Percentiles rank a stretch among this genome's conserved stretches.
Conservation (phyloP, 345 rosid genomes). For the Arabidopsis arenosa region DNA sequence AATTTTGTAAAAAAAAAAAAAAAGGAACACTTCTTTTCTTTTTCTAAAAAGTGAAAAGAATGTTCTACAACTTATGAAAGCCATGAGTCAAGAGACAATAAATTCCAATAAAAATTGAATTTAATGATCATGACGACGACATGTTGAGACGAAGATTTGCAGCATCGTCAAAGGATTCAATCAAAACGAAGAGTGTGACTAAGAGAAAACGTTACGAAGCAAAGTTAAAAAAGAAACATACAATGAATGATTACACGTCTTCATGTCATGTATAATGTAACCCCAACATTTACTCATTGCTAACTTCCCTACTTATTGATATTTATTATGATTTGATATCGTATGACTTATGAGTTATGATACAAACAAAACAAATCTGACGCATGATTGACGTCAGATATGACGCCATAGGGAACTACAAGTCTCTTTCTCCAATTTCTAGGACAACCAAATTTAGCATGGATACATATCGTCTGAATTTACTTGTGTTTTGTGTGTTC, state of each 20-base stretch:
- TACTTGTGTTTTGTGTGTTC: conserved; percentile 1
- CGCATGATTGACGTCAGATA: conserved; percentile 2
- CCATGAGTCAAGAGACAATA: conserved; percentile 20
- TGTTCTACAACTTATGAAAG: conserved; percentile 11
- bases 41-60: background rate
- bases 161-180: conserved; percentile 13
- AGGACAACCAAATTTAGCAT: conserved; percentile 13
- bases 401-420: background rate
- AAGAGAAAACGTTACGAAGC: conserved; percentile 25
- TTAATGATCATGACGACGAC: conserved; percentile 19
- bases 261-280: conserved; percentile 19
- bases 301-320: conserved; percentile 26
- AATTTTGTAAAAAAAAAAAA: background rate
- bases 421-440: conserved; percentile 13
- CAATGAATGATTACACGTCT: conserved; percentile 31
- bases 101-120: conserved; percentile 12
- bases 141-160: conserved; percentile 10
- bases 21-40: background rate
- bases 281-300: conserved; percentile 28
- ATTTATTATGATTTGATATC: conserved; percentile 22
- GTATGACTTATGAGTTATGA: background rate
- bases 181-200: conserved; percentile 31
- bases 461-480: conserved; percentile 1
- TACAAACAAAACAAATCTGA: conserved; percentile 16
- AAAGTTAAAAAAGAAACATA: background rate